phyloP scores from a whole-genome alignment of 1,284 basidiomycete species.

The Moesziomyces globuligerus region DNA sequence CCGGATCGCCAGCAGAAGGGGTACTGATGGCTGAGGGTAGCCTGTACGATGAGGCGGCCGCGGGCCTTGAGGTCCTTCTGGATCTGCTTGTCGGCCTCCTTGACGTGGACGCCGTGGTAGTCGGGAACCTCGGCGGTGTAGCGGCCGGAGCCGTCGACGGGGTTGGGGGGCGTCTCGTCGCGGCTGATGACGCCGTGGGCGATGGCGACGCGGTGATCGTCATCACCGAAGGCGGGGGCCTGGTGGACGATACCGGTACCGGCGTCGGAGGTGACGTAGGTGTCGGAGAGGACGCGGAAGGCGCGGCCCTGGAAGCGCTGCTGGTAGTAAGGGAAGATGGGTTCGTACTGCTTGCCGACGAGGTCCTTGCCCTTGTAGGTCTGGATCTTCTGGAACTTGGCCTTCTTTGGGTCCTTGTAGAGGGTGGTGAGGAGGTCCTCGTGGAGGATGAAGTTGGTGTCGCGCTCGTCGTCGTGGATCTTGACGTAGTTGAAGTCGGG shows the following conservation, averaged over 20 bases:
- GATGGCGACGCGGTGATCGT: constrained; percentile 94
- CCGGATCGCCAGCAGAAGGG: constrained; percentile 96
- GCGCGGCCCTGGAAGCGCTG: constrained; percentile 92
- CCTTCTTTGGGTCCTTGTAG: constrained; percentile 98
- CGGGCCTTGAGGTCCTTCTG: constrained; percentile 90
- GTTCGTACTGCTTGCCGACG: constrained; percentile 96
- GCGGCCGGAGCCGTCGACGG: constrained; percentile 86
- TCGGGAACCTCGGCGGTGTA: constrained; percentile 92
- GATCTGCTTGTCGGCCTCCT: constrained; percentile 94
- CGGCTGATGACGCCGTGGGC: constrained; percentile 81
- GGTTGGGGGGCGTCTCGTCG: constrained; percentile 95
- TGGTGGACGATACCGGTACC: constrained; percentile 99
- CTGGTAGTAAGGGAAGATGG: constrained; percentile 94
- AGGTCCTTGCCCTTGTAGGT: constrained; percentile 89
- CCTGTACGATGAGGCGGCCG: constrained; percentile 87
- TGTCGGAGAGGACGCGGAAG: constrained; percentile 88
- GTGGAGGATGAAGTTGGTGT: constrained; percentile 91
- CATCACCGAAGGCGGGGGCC: constrained; percentile 97
- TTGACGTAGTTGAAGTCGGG: constrained; percentile 97
- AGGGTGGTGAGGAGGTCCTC: constrained; percentile 87
- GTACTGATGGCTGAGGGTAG: constrained; percentile 88
- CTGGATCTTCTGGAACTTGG: constrained; percentile 88
- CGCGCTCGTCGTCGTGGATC: constrained; percentile 88
- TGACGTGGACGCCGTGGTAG: constrained; percentile 89
- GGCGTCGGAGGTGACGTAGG: constrained; percentile 90